Evolutionary conservation across 208 protist genomes (phyloP).

Genomic region (Acanthamoeba castellanii): DNA sequence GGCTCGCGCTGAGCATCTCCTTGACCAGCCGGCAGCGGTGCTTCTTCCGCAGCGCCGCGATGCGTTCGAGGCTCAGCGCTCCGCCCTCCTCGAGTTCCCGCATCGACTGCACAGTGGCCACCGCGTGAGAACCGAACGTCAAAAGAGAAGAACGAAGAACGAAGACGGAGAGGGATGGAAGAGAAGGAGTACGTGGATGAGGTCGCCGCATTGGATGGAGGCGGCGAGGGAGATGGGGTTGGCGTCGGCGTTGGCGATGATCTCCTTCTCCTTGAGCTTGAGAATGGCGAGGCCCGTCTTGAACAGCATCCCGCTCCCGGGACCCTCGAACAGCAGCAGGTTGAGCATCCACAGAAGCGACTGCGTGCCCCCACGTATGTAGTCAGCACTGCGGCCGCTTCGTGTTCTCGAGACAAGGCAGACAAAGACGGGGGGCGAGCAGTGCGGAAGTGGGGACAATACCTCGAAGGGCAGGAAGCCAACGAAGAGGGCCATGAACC

Average conservation of each 20-base stretch:
- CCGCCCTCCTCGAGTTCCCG: slow-evolving; percentile 57
- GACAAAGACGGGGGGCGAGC: not conserved
- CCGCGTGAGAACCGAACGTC: not conserved
- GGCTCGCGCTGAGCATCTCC: slow-evolving; percentile 56
- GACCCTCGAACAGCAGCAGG: slow-evolving; percentile 66
- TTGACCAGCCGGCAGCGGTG: slow-evolving; percentile 37
- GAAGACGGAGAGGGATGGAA: not conserved
- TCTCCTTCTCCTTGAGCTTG: slow-evolving; percentile 70
- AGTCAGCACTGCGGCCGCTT: not conserved
- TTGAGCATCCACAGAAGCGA: slow-evolving; percentile 52
- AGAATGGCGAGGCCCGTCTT: slow-evolving; percentile 69
- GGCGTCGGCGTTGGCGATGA: slow-evolving; percentile 39
- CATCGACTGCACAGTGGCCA: not conserved
- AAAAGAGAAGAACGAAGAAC: not conserved
- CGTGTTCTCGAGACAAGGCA: too few relatives aligned
- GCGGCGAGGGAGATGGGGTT: slow-evolving; percentile 67
- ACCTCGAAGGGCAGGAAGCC: slow-evolving; percentile 63
- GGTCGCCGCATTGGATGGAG: slow-evolving; percentile 7
- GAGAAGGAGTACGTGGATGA: slow-evolving; percentile 20
- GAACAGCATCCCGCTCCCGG: slow-evolving; percentile 59
- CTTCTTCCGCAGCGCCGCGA: slow-evolving; percentile 58
- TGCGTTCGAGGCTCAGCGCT: slow-evolving; percentile 20
- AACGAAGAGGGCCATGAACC: slow-evolving; percentile 73
- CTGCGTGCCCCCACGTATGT: not conserved
- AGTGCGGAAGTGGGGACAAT: too few relatives aligned